These are phyloP conservation scores for Boletus insuetus DNA, from an alignment of 768 basidiomycete species.

Conservation along the genomic window DNA sequence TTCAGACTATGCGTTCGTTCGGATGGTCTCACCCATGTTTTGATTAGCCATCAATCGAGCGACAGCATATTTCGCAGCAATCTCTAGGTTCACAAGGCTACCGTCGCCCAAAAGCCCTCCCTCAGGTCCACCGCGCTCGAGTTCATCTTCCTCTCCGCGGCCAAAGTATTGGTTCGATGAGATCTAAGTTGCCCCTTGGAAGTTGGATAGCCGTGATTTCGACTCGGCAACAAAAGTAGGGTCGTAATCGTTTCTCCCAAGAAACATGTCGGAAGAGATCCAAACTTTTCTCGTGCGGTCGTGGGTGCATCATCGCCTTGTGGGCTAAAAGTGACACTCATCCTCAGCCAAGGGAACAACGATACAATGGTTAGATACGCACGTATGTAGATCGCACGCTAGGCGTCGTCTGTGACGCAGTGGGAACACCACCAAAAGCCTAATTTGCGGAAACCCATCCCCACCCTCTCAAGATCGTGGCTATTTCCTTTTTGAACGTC, in stretches of 20 bases:
- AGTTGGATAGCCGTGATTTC: constrained; percentile 73
- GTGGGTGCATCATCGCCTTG: constrained; percentile 60
- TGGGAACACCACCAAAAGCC: constrained; percentile 85
- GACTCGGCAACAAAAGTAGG: constrained; percentile 69
- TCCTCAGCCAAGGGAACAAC: not conserved
- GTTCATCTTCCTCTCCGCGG: constrained; percentile 70
- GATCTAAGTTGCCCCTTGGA: constrained; percentile 91
- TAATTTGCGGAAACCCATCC: constrained; percentile 72
- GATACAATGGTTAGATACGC: constrained; percentile 1
- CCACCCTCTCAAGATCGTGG: constrained; percentile 54
- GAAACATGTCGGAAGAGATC: constrained; percentile 95
- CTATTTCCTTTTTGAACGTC: constrained; percentile 40
- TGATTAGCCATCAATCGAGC: constrained; percentile 76
- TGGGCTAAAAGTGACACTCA: constrained; percentile 17
- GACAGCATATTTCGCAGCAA: constrained; percentile 73
- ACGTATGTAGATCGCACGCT: constrained; percentile 45
- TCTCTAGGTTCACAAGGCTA: constrained; percentile 53
- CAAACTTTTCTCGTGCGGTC: constrained; percentile 88
- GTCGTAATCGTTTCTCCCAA: constrained; percentile 87
- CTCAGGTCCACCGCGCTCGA: constrained; percentile 44
- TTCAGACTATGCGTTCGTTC: constrained; percentile 81
- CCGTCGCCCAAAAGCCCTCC: constrained; percentile 53
- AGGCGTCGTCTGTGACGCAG: constrained; percentile 52
- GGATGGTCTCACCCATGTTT: constrained; percentile 74
- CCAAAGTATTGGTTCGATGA: constrained; percentile 98